Conservation (phyloP, 148 eudicot species). For the Chenopodium suecicum region DNA sequence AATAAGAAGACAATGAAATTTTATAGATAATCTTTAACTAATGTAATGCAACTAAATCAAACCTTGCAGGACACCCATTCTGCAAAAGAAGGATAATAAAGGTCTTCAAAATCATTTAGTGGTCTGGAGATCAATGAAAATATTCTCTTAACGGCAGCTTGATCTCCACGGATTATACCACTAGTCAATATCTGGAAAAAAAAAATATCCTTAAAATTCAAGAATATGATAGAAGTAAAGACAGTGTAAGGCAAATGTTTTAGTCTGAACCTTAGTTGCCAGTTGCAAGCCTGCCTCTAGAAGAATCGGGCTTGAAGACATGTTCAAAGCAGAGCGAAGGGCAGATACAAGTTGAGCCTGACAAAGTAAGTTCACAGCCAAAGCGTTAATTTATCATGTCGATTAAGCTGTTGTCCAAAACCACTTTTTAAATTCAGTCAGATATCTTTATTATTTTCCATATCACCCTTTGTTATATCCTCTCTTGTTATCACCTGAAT, state of each 20-base stretch:
- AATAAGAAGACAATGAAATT: background rate
- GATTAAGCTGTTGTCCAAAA: background rate
- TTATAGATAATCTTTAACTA: background rate
- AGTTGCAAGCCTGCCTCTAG: constrained; percentile 94
- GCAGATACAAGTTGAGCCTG: constrained; percentile 98
- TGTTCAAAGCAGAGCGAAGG: constrained; percentile 87
- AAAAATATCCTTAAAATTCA: constrained; percentile 10
- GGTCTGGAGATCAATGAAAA: constrained; percentile 89
- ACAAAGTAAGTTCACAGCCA: background rate
- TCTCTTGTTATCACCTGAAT: background rate
- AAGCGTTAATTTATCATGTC: background rate
- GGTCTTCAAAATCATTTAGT: constrained; percentile 83
- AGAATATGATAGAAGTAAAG: constrained; percentile 4
- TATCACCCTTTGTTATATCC: background rate
- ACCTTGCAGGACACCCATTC: constrained; percentile 99
- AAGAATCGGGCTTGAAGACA: constrained; percentile 81
- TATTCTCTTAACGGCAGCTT: constrained; percentile 82
- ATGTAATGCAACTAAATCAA: constrained; percentile 10
- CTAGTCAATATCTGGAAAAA: constrained; percentile 73
- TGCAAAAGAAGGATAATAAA: constrained; percentile 95
- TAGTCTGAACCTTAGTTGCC: constrained; percentile 76
- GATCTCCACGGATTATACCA: constrained; percentile 86
- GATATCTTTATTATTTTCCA: background rate
- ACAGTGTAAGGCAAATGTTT: background rate
- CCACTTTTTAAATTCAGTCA: background rate